Conservation (phyloP, 495 filamentous ascomycete genomes). For the Hamigera avellanea region DNA sequence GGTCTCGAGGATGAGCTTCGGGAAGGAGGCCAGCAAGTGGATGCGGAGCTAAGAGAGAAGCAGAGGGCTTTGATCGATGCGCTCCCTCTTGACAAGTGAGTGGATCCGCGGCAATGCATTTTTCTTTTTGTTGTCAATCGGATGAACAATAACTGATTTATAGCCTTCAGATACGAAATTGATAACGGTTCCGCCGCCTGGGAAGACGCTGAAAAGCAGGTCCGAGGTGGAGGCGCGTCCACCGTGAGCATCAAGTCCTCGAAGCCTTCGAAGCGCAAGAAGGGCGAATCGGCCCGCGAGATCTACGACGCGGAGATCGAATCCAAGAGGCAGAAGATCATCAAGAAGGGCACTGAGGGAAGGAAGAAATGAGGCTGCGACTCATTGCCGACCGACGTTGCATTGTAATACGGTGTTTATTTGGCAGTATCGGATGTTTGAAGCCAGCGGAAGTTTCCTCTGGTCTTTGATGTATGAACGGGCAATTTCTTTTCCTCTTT, state of each 20-base stretch:
- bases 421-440: no score
- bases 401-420: no score
- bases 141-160: conserved; percentile 36
- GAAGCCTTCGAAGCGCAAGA: conserved; percentile 68
- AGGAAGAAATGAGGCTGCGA: conserved; percentile 13
- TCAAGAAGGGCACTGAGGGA: conserved; percentile 44
- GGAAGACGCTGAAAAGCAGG: conserved; percentile 75
- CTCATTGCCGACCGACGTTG: no score
- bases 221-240: conserved; percentile 46
- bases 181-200: conserved; percentile 59
- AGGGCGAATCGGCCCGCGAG: conserved; percentile 48
- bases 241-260: conserved; percentile 74
- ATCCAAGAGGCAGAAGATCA: conserved; percentile 37
- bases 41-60: conserved; percentile 58
- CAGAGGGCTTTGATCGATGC: conserved; percentile 81
- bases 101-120: conserved; percentile 5
- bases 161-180: conserved; percentile 62
- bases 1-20: conserved; percentile 77
- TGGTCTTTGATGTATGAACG: no score
- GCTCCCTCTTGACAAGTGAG: conserved; percentile 79
- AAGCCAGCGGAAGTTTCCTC: no score
- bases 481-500: no score
- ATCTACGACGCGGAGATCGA: conserved; percentile 36
- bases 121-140: conserved; percentile 3
- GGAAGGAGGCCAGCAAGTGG: conserved; percentile 66